Evolutionary conservation across 495 filamentous ascomycete genomes (phyloP), one percentile per base, ranked within the genome.

Genomic region (Venustampulla echinocandica): DNA sequence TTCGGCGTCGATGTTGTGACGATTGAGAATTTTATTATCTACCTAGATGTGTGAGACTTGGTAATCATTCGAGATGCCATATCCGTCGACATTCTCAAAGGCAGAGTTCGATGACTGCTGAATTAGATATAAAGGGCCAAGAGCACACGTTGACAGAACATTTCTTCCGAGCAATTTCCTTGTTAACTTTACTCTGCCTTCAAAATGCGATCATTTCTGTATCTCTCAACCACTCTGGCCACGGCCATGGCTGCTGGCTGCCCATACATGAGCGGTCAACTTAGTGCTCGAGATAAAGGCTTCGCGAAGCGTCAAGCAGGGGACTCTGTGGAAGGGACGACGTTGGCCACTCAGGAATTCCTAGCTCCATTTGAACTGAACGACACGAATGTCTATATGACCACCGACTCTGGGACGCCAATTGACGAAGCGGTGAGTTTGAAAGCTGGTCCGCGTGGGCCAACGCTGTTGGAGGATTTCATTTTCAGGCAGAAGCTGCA

Each of bases 401-500:
- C 84, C 0, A 77, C 76, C 37, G 85, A 90, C 59, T 77, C 78
- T 13, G 85, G 84, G n/a, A 81, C 79, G 10, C 84, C 81, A 0
- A 83, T 90, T 40, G 68, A 67, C 25, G 85, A 90, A 35, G 79
- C 80, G 52, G 68, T 72, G 53, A 85, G 81, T 53, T 63, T 90
- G 39, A 84, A 73, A 53, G 84, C 78, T 37, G 85, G 85, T 0
- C 68, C 72, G n/a, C 72, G 85, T 36, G 85, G 85, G 1, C 74
- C 85, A 11, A 84, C 82, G 1, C 66, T 89, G 28, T 66, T 90
- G 9, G 85, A 90, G 55, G 85, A 90, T 55, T 89, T 85, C 44
- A 85, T 88, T 52, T 82, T 87, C 62, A 75, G 85, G 18, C 83
- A 87, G 50, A 90, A 89, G 69, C 82, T 90, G 49, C 80, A 79